Conservation (phyloP, 2,329 filamentous ascomycete genomes). For the Aquanectria penicillioides region DNA sequence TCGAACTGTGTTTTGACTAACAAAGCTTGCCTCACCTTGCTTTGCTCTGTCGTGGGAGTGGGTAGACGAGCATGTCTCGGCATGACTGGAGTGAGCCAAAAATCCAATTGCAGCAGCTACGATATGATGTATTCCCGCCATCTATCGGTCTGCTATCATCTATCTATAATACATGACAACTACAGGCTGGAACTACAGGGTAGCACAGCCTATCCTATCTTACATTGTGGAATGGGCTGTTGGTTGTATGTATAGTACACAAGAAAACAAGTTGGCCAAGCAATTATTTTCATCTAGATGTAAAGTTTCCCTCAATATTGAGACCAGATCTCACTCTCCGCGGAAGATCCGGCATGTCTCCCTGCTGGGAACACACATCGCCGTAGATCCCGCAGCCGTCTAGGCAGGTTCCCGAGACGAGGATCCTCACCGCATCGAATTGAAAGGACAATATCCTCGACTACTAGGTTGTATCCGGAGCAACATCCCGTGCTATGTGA, state of each 20-base stretch:
- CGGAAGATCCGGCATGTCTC: conserved; percentile 34
- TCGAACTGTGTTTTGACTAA: too few relatives aligned
- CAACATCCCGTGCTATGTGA: conserved; percentile 9
- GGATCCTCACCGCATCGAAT: conserved; percentile 32
- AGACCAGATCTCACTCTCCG: conserved; percentile 20
- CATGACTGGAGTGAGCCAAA: too few relatives aligned
- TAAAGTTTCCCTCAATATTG: conserved; percentile 8
- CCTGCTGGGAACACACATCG: conserved; percentile 17
- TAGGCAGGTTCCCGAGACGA: conserved; percentile 26
- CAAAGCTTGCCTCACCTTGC: too few relatives aligned
- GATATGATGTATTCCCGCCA: too few relatives aligned
- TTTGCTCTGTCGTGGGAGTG: too few relatives aligned
- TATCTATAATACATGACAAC: neutral
- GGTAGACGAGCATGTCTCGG: too few relatives aligned
- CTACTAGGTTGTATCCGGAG: conserved; percentile 6
- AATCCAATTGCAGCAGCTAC: too few relatives aligned
- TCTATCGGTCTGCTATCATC: neutral
- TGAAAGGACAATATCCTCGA: neutral
- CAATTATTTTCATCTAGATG: too few relatives aligned
- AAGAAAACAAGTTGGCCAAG: conserved; percentile 15
- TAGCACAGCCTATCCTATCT: too few relatives aligned
- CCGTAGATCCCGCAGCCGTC: conserved; percentile 26
- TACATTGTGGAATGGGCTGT: neutral
- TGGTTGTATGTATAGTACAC: neutral
- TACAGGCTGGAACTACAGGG: too few relatives aligned